These are phyloP conservation scores for Aschersonia sp. DNA, from an alignment of 2,329 filamentous ascomycete genomes.

Conservation along the genomic window DNA sequence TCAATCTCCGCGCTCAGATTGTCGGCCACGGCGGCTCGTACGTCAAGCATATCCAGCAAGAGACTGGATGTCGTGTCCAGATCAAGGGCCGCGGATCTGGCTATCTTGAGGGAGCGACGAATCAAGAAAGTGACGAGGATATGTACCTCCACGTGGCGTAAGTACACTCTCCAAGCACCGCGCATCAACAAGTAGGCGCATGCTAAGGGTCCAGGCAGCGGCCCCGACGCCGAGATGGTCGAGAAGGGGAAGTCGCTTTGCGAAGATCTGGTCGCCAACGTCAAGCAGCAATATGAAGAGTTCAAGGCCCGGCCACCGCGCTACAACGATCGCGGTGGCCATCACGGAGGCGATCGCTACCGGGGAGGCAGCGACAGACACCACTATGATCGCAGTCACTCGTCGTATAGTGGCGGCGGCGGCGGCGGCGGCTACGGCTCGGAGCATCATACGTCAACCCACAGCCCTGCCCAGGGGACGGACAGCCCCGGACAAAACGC, in stretches of 20 bases:
- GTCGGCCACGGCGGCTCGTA: slow-evolving; percentile 90
- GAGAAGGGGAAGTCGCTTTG: slow-evolving; percentile 78
- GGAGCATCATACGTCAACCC: slow-evolving; percentile 13
- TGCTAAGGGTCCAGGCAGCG: slow-evolving; percentile 33
- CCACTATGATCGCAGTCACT: slow-evolving; percentile 14
- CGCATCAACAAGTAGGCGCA: slow-evolving; percentile 1
- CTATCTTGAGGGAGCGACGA: slow-evolving; percentile 81
- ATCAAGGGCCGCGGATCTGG: slow-evolving; percentile 95
- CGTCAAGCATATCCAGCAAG: slow-evolving; percentile 95
- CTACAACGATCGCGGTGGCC: slow-evolving; percentile 25
- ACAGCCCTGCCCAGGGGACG: slow-evolving; percentile 20
- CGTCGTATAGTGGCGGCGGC: slow-evolving; percentile 11
- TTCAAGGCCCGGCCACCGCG: slow-evolving; percentile 75
- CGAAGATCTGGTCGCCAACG: slow-evolving; percentile 72
- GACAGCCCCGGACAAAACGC: slow-evolving; percentile 12
- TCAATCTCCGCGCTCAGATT: slow-evolving; percentile 91
- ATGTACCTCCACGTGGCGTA: slow-evolving; percentile 97
- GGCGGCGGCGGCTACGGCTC: slow-evolving; percentile 11
- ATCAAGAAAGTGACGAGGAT: slow-evolving; percentile 79
- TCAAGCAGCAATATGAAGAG: slow-evolving; percentile 77
- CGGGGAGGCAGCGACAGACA: slow-evolving; percentile 15
- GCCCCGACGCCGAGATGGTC: slow-evolving; percentile 77
- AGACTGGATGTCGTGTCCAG: slow-evolving; percentile 89
- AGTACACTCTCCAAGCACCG: slow-evolving; percentile 18
- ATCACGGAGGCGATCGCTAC: slow-evolving; percentile 16